Base-by-base conservation (phyloP, 2,329 filamentous ascomycete genomes). In the Chrysoporthe puriensis region DNA sequence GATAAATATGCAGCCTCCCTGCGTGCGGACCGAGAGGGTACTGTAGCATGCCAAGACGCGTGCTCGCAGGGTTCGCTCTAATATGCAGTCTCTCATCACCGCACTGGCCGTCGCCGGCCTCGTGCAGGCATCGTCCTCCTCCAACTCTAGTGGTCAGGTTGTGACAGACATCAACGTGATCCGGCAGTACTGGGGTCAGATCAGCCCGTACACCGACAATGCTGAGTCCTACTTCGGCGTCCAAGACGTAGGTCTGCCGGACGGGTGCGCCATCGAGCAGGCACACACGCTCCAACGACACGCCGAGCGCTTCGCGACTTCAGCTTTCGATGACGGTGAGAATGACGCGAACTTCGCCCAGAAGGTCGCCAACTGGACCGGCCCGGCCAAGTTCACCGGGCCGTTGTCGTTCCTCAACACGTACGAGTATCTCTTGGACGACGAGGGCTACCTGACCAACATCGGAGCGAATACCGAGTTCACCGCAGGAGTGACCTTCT, bases 251-350 rank as follows among this genome's bases (percentile, higher is more conserved):
- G 82, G 82, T 4, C 73, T 84, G 8, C 85, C 86, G 0, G 76
- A 80, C 59, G 84, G 83, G n/a, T 88, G 86, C 75, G 84, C 86
- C 73, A 76, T 87, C 65, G 82, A 84, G 67, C 84, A 86, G 73
- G 84, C 79, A 0, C 84, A 86, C 70, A 77, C 81, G 6, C 78
- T 88, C 18, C 85, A 87, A 72, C 80, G 86, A 40, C 86, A 88
- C 73, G 83, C 83, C 0, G 78, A 87, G 69, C 80, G 85, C 34
- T 86, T 85, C 56, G 83, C 77, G 14, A 78, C 76, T 64, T 74
- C 77, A 71, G 70, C 34, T 40, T 62, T 62, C n/a, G 60, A 62
- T 46, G 60, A 62, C 34, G 60, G 60, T 14, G 44, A 21, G 32
- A 85, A 84, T 70, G 81, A 86, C 70, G 78, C 79, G 57, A 72